These are phyloP conservation scores for Fragilariopsis cylindrus DNA, from an alignment of 108 stramenopile species.

Conservation along the genomic window DNA sequence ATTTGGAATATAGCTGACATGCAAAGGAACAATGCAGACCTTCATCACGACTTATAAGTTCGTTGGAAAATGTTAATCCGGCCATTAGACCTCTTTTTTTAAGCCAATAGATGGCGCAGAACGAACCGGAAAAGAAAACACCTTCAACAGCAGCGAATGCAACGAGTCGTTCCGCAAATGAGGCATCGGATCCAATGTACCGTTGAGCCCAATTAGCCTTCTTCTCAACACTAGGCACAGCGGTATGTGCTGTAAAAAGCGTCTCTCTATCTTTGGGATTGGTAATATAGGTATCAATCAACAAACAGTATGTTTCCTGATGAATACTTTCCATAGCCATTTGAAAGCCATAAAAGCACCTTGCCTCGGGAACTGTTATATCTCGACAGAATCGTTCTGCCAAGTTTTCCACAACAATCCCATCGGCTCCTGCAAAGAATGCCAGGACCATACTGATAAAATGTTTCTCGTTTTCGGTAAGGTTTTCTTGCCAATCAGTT, in stretches of 20 bases:
- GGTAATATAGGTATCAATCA: conserved; percentile 99
- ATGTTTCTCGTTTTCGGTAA: conserved; percentile 94
- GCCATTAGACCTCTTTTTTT: conserved; percentile 99
- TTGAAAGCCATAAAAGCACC: conserved; percentile 99
- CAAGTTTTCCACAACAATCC: conserved; percentile 99
- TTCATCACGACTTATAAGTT: conserved; percentile 98
- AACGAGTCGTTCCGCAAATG: conserved; percentile 97
- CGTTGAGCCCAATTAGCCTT: conserved; percentile 99
- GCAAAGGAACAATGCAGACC: conserved; percentile 97
- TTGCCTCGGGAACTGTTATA: conserved; percentile 94
- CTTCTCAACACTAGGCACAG: conserved; percentile 93
- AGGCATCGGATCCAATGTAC: conserved; percentile 92
- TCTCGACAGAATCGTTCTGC: conserved; percentile 97
- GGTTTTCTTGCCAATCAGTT: conserved; percentile 90
- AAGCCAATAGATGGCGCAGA: conserved; percentile 99
- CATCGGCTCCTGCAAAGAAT: conserved; percentile 99
- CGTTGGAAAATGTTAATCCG: conserved; percentile 97
- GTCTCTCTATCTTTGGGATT: conserved; percentile 76
- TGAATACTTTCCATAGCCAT: conserved; percentile 99
- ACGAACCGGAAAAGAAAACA: conserved; percentile 98
- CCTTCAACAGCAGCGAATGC: conserved; percentile 99
- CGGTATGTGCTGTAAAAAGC: conserved; percentile 91
- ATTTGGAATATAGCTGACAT: conserved; percentile 89
- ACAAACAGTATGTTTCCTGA: conserved; percentile 96
- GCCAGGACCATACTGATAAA: conserved; percentile 98